Percentiles rank a stretch among this genome's conserved stretches.
These are phyloP conservation scores for Pseudoperonospora humuli DNA, from an alignment of 352 stramenopile species.

Conservation along the genomic window DNA sequence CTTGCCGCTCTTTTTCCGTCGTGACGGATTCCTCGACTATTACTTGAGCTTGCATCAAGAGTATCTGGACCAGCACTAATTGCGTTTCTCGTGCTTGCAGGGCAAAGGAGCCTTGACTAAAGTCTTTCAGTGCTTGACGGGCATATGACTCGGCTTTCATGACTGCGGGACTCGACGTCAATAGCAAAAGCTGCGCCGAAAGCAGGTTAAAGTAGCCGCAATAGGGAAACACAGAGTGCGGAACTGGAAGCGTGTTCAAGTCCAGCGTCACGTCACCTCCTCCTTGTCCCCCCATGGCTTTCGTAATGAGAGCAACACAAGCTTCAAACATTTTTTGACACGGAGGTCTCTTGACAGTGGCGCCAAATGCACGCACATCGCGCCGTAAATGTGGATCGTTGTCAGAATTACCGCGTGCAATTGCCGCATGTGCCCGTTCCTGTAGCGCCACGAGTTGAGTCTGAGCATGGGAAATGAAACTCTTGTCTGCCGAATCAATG, in stretches of 20 bases:
- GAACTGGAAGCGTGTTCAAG: conserved; percentile 15
- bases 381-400: conserved; percentile 15
- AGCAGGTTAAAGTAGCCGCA: conserved; percentile 25
- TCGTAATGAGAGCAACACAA: conserved; percentile 25
- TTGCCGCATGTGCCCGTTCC: conserved; percentile 13
- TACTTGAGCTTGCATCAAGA: conserved; percentile 16
- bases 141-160: conserved; percentile 9
- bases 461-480: conserved; percentile 33
- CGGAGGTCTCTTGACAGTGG: conserved; percentile 14
- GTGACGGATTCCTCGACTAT: conserved; percentile 10
- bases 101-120: conserved; percentile 8
- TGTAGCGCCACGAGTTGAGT: conserved; percentile 15
- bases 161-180: neutral
- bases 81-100: conserved; percentile 13
- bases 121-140: conserved; percentile 9
- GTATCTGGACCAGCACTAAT: conserved; percentile 21
- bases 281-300: conserved; percentile 13
- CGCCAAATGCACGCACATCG: conserved; percentile 18
- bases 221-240: conserved; percentile 26
- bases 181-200: conserved; percentile 14
- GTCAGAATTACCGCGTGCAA: conserved; percentile 6
- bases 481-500: conserved; percentile 37
- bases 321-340: conserved; percentile 32
- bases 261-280: conserved; percentile 19
- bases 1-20: conserved; percentile 6